These are phyloP conservation scores for Ichthyophthirius multifiliis DNA, from an alignment of 169 alveolate species.

Conservation along the genomic window DNA sequence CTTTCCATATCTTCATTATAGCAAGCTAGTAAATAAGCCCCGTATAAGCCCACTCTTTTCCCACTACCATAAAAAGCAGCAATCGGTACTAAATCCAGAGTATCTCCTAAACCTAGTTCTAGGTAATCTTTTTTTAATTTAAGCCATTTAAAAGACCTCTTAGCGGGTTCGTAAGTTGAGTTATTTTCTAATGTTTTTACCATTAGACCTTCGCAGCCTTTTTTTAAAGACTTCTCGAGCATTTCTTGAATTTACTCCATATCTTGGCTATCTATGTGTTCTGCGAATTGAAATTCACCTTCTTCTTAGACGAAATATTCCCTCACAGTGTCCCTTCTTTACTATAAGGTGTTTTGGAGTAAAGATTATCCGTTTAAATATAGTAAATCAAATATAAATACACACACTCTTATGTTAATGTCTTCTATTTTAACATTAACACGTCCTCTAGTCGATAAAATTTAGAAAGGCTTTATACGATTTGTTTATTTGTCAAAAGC, in stretches of 20 bases:
- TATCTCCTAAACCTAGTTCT: constrained; percentile 94
- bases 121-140: constrained; percentile 98
- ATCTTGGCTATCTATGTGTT: constrained; percentile 54
- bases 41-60: constrained; percentile 95
- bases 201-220: constrained; percentile 98
- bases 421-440: constrained; percentile 90
- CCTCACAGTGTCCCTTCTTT: constrained; percentile 79
- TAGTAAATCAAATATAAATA: constrained; percentile 93
- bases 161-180: constrained; percentile 98
- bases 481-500: constrained; percentile 92
- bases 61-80: constrained; percentile 97
- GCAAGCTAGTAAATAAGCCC: constrained; percentile 95
- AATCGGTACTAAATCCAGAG: constrained; percentile 98
- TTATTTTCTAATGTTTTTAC: constrained; percentile 94
- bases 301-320: constrained; percentile 55
- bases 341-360: constrained; percentile 69
- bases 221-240: constrained; percentile 58
- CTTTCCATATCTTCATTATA: constrained; percentile 94
- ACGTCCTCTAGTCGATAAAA: constrained; percentile 92
- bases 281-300: constrained; percentile 75
- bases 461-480: constrained; percentile 95
- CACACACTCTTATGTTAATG: constrained; percentile 89
- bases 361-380: constrained; percentile 86
- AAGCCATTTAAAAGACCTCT: constrained; percentile 98
- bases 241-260: constrained; percentile 80